Evolutionary conservation across 2,329 filamentous ascomycete species (phyloP), one percentile per base, ranked within the genome.

Genomic region (Paraphaeosphaeria sporulosa): DNA sequence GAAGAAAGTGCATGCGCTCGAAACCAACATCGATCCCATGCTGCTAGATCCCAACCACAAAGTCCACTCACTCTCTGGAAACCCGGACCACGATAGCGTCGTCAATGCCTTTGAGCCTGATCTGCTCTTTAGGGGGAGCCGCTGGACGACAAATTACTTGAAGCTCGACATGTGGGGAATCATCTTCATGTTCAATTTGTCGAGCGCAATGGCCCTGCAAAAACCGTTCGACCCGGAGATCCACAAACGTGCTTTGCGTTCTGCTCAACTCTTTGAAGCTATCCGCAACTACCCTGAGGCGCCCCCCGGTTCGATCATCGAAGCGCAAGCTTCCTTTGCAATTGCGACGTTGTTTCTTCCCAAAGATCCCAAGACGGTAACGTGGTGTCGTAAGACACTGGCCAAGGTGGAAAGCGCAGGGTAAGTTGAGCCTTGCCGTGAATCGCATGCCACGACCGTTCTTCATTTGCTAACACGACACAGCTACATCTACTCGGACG

Each of bases 401-500:
- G 93, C 92, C 19, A 80, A 86, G 55, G 83, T 96, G 48, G 94
- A 98, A 78, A 84, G 85, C 61, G 82, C 89, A 73, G 94, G 94
- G 93, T 96, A 82, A 81, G 89, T 82, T 21, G 0, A 40, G 1
- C 3, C 15, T 34, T 15, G 17, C 13, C 19, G 5, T n/a, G 23
- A 32, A 8, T 32, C 19, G n/a, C 38, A 10, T 9, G n/a, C 10
- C 6, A 52, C 43, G 17, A 32, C 1, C 2, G 13, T 2, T n/a
- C 17, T 23, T 32, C 4, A 19, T 13, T 25, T 46, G 30, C 52
- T 71, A 55, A 71, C 62, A 25, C 12, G 12, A 8, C 23, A 10
- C 55, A 97, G 94, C 42, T 97, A 96, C 74, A 90, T 97, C 25
- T 94, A 92, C 67, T 90, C 94, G 1, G 82, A 87, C 32, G 86